Evolutionary conservation across 75 land plant species (phyloP).

Genomic region (Ceratopteris richardii): DNA sequence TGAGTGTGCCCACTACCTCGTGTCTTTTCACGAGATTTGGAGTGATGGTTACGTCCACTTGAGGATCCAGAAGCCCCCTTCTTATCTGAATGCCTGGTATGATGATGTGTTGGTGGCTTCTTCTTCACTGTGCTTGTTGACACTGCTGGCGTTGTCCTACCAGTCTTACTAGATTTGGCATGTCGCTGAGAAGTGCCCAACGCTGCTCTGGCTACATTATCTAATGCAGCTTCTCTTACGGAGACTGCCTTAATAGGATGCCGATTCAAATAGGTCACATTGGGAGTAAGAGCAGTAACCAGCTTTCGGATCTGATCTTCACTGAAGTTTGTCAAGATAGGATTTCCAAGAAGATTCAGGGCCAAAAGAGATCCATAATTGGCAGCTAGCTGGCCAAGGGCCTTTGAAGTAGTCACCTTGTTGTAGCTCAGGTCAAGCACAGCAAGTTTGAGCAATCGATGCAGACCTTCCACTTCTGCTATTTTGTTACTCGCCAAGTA

Average conservation of each 20-base stretch:
- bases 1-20: no score
- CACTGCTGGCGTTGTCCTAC: no score
- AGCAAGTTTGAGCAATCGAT: conserved; percentile 67
- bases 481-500: conserved; percentile 90
- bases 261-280: conserved; percentile 68
- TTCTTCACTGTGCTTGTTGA: no score
- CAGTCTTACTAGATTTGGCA: no score
- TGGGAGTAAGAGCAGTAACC: conserved; percentile 52
- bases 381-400: conserved; percentile 86
- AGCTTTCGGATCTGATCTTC: conserved; percentile 74
- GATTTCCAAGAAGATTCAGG: conserved; percentile 78
- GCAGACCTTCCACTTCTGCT: conserved; percentile 89
- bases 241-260: conserved; percentile 66
- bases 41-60: no score
- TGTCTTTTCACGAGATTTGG: no score
- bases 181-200: conserved; percentile 21
- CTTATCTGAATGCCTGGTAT: no score
- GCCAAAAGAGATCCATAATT: conserved; percentile 77
- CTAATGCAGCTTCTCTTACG: conserved; percentile 45
- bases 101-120: no score
- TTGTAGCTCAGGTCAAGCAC: conserved; percentile 82
- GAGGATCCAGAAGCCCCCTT: no score
- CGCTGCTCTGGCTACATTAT: conserved; percentile 76
- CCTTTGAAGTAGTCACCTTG: conserved; percentile 71
- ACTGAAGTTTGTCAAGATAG: conserved; percentile 66